Percentiles rank a stretch among this genome's conserved stretches.
Evolutionary conservation across 345 rosid genomes (phyloP).

Genomic region (Eucalyptus paniculata): DNA sequence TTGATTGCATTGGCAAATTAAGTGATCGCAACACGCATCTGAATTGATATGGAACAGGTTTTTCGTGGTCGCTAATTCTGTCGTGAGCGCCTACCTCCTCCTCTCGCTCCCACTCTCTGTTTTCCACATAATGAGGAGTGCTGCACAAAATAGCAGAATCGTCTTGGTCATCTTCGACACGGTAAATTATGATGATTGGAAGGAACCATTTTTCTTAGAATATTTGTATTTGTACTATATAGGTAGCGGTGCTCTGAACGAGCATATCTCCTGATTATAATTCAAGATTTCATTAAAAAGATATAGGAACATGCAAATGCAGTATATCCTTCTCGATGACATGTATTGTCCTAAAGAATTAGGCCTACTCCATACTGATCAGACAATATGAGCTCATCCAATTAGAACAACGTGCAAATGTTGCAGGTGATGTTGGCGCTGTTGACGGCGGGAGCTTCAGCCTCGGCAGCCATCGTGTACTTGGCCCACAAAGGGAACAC

Average conservation of each 20-base stretch:
- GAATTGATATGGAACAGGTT: slow-evolving; percentile 19
- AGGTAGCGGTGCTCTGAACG: background rate
- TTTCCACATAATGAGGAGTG: slow-evolving; percentile 1
- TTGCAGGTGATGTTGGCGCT: slow-evolving; percentile 49
- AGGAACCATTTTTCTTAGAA: background rate
- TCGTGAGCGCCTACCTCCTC: background rate
- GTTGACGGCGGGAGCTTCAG: slow-evolving; percentile 58
- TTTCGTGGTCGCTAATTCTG: slow-evolving; percentile 52
- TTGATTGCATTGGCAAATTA: background rate
- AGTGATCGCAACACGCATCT: background rate
- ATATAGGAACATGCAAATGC: background rate
- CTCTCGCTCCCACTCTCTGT: background rate
- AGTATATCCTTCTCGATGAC: background rate
- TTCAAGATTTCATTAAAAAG: background rate
- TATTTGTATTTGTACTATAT: slow-evolving; percentile 23
- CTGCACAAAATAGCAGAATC: background rate
- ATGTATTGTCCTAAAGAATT: background rate
- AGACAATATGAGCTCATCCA: background rate
- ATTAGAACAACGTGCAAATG: background rate
- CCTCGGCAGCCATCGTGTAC: slow-evolving; percentile 72
- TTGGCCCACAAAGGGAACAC: slow-evolving; percentile 70
- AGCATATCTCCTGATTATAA: background rate
- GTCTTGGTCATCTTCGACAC: background rate
- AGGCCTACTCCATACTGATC: background rate
- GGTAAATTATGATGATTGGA: background rate